These are phyloP conservation scores for Neonectria ditissima DNA, from an alignment of 2,329 filamentous ascomycete genomes.

Conservation along the genomic window DNA sequence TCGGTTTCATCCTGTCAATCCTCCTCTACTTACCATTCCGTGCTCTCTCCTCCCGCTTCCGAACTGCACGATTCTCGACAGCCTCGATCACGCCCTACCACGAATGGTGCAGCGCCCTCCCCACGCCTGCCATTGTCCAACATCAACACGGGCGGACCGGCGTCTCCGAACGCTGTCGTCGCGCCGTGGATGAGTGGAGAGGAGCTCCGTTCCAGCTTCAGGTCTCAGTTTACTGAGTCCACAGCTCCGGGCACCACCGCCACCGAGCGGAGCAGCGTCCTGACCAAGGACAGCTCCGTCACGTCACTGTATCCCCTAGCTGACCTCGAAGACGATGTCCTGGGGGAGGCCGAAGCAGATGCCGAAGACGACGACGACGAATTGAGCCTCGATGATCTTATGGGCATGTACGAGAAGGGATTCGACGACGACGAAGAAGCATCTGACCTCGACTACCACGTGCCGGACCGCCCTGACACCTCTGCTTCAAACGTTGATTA, in stretches of 20 bases:
- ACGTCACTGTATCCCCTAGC: conserved; percentile 64
- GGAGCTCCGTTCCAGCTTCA: conserved; percentile 66
- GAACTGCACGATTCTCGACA: conserved; percentile 54
- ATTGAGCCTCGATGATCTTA: conserved; percentile 74
- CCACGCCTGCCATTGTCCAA: conserved; percentile 46
- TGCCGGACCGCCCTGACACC: conserved; percentile 44
- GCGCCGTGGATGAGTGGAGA: conserved; percentile 64
- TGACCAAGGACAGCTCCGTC: conserved; percentile 82
- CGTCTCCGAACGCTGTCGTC: conserved; percentile 49
- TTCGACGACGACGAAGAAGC: conserved; percentile 60
- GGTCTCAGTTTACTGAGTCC: conserved; percentile 66
- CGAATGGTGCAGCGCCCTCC: conserved; percentile 42
- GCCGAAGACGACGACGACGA: conserved; percentile 62
- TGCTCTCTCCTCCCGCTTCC: conserved; percentile 56
- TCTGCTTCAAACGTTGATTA: conserved; percentile 15
- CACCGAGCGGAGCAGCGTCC: conserved; percentile 86
- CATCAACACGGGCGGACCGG: conserved; percentile 52
- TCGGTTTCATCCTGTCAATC: conserved; percentile 63
- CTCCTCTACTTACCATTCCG: conserved; percentile 53
- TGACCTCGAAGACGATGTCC: conserved; percentile 50
- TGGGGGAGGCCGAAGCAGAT: conserved; percentile 44
- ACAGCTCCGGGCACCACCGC: conserved; percentile 70
- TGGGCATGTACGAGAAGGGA: conserved; percentile 76
- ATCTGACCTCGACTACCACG: conserved; percentile 51
- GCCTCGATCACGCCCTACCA: conserved; percentile 46